Conservation (phyloP, 768 basidiomycete species). For the Nidularia pulvinata region DNA sequence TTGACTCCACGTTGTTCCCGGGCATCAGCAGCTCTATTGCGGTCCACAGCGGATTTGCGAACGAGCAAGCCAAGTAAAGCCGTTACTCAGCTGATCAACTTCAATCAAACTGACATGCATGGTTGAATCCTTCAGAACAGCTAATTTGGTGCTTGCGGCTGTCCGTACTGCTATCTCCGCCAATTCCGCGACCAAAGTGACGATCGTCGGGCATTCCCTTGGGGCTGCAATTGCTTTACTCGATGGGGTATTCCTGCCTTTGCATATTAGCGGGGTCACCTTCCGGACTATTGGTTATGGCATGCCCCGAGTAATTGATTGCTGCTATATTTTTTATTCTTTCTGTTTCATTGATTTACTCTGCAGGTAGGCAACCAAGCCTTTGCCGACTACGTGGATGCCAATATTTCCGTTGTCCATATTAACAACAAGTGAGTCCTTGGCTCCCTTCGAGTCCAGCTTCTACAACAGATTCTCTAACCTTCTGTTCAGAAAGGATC, state of each 20-base stretch:
- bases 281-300: conserved; percentile 39
- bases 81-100: neutral
- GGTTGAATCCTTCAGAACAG: conserved; percentile 27
- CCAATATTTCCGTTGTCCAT: conserved; percentile 11
- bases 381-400: conserved; percentile 19
- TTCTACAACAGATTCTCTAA: conserved; percentile 37
- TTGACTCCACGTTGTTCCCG: conserved; percentile 40
- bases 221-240: conserved; percentile 41
- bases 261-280: conserved; percentile 40
- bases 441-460: conserved; percentile 27
- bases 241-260: conserved; percentile 51
- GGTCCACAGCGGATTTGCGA: conserved; percentile 42
- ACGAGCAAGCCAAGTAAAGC: conserved; percentile 38
- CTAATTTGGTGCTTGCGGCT: conserved; percentile 33
- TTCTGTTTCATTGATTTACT: neutral
- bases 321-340: conserved; percentile 7
- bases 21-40: conserved; percentile 34
- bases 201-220: conserved; percentile 43
- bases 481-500: conserved; percentile 27
- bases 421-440: conserved; percentile 19
- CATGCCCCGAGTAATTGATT: conserved; percentile 31
- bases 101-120: neutral
- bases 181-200: conserved; percentile 28
- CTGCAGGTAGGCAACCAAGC: conserved; percentile 30
- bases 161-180: conserved; percentile 30